Evolutionary conservation across 768 basidiomycete species (phyloP).

Genomic region (Agaricus sinodeliciosus): DNA sequence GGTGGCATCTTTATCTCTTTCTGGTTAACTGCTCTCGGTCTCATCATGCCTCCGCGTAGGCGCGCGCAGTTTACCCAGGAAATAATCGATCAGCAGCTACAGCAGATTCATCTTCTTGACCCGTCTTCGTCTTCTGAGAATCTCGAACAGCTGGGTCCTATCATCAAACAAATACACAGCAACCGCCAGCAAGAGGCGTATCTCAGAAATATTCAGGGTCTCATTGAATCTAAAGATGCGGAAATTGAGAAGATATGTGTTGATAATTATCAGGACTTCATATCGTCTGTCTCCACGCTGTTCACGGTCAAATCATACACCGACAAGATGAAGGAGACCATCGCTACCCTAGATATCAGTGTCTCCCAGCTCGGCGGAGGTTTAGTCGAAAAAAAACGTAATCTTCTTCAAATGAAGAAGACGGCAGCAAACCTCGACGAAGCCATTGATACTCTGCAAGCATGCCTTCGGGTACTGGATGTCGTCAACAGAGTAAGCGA

Average conservation of each 20-base stretch:
- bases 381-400: conserved; percentile 90
- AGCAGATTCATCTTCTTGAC: conserved; percentile 87
- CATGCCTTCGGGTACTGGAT: conserved; percentile 87
- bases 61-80: conserved; percentile 74
- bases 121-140: conserved; percentile 88
- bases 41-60: conserved; percentile 70
- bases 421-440: conserved; percentile 94
- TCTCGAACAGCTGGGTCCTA: conserved; percentile 89
- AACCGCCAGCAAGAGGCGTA: conserved; percentile 86
- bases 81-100: conserved; percentile 82
- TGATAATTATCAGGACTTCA: conserved; percentile 97
- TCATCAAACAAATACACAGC: conserved; percentile 90
- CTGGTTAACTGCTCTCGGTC: conserved; percentile 17
- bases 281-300: conserved; percentile 92
- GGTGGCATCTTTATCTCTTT: conserved; percentile 14
- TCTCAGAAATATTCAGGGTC: conserved; percentile 75
- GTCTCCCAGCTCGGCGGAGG: conserved; percentile 84
- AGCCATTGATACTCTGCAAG: conserved; percentile 92
- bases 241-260: conserved; percentile 96
- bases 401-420: conserved; percentile 83
- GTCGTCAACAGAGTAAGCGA: conserved; percentile 87
- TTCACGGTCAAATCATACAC: conserved; percentile 96
- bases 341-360: conserved; percentile 80
- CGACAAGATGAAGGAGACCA: conserved; percentile 86
- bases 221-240: conserved; percentile 89